Base-by-base conservation (phyloP, 2,329 filamentous ascomycete species). In the Apiospora pterosperma region DNA sequence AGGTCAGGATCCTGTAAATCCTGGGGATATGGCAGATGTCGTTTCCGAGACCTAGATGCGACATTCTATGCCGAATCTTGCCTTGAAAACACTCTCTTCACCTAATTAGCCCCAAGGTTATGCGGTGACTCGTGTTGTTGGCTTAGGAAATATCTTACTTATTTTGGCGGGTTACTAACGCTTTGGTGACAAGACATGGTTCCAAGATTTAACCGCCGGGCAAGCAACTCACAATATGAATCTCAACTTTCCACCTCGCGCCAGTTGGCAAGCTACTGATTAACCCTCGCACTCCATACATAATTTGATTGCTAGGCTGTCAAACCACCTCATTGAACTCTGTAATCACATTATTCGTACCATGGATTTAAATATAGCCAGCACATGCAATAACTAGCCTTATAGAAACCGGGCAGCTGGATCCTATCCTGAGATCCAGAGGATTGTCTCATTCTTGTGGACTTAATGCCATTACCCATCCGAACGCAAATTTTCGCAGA, bases 11-110 rank as follows among this genome's bases (percentile, higher is more conserved):
- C 23, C 76, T 75, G 66, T 81, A 78, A 65, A 97, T 87, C 63
- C 93, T 88, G 0, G 83, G 77, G 64, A 93, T 84, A 64, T 84
- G 83, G 76, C 92, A 93, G 64, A 97, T 90, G 74, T 97, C 93
- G 59, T 87, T 95, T 65, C 93, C 93, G 62, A 97, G 80, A 60
- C 84, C 83, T 16, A 95, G 73, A 1, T 88, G 81, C n/a, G 88
- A 81, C 1, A 66, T 60, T 12, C 41, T 62, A n/a, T 67, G 16
- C n/a, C 16, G 2, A 34, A 4, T n/a, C 10, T n/a, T 11, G 48
- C 12, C 8, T 34, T 4, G 16, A 11, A 10, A n/a, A n/a, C 6
- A n/a, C 48, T 5, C 3, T 3, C 8, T 16, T 34, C 28, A 28
- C 28, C 25, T 21, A 55, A 19, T 34, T 12, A 31, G 16, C 28